Conservation (phyloP, 78 protist genomes). For the Dictyostelium citrinum region DNA sequence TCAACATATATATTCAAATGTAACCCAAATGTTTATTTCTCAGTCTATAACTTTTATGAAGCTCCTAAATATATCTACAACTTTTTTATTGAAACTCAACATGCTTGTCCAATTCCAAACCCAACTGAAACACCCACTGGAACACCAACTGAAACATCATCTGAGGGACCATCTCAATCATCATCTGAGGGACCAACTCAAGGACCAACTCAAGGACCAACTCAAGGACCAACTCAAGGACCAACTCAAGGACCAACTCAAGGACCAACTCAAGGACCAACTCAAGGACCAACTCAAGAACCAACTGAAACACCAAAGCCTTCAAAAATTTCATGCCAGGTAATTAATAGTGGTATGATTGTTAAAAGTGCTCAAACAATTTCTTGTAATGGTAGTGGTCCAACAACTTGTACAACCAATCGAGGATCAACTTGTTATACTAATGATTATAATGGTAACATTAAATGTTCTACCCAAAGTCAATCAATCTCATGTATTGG, state of each 20-base stretch:
- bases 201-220: background rate
- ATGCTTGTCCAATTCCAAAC: background rate
- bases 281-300: background rate
- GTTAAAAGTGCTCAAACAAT: background rate
- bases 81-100: background rate
- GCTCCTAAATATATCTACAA: background rate
- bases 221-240: background rate
- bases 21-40: background rate
- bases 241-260: background rate
- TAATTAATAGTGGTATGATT: background rate
- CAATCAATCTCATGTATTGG: background rate
- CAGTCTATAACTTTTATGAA: background rate
- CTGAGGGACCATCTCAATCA: background rate
- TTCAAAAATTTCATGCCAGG: background rate
- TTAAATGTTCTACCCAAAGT: background rate
- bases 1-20: background rate
- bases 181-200: background rate
- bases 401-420: background rate
- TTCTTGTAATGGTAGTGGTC: background rate
- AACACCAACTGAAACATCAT: background rate
- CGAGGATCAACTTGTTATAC: background rate
- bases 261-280: background rate
- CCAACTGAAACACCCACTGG: background rate
- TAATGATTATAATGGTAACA: background rate
- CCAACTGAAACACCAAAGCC: background rate